Base-by-base conservation (phyloP, 2,329 filamentous ascomycete genomes). In the Didymella exigua region DNA sequence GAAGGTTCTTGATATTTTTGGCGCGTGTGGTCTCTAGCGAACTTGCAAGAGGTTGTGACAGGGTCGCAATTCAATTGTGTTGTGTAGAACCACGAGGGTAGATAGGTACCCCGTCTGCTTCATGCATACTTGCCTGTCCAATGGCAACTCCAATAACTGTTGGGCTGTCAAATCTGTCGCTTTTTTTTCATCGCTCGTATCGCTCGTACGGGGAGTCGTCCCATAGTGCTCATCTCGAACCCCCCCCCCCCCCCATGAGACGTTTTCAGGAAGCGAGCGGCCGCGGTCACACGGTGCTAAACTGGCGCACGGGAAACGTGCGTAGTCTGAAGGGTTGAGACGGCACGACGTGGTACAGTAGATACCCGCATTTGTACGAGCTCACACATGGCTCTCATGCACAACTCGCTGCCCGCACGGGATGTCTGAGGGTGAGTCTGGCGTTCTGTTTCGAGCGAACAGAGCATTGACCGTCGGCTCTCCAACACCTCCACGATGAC, bases 331-430 rank as follows among this genome's bases (percentile, higher is more conserved):
- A 21, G 45, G 29, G n/a, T 58, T 53, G 52, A 58, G 54, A 59
- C 60, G 24, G 59, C 38, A 47, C 38, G 30, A 59, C 49, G 53
- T 62, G 8, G 51, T 43, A 60, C 45, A 16, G 31, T 34, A 44
- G 31, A 29, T 42, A 43, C 30, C 57, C 50, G 42, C 30, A 36
- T 26, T 49, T 33, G 44, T 54, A 37, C 30, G 48, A 51, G 23
- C 23, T 44, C 41, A 44, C 49, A 60, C 55, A 63, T 62, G 61
- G 55, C 59, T 54, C 45, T 47, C 43, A 54, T 40, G 59, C 58
- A 55, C 26, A 13, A 60, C 58, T 49, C 7, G 3, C 23, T 47
- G 19, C 16, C 33, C 23, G 24, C 42, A 36, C 40, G 41, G 41
- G 29, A 34, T 30, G 47, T 52, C 27, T 42, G 41, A 51, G 19